These are phyloP conservation scores for Musa beccarii DNA, from an alignment of 176 grass and related monocot genomes.

Conservation along the genomic window DNA sequence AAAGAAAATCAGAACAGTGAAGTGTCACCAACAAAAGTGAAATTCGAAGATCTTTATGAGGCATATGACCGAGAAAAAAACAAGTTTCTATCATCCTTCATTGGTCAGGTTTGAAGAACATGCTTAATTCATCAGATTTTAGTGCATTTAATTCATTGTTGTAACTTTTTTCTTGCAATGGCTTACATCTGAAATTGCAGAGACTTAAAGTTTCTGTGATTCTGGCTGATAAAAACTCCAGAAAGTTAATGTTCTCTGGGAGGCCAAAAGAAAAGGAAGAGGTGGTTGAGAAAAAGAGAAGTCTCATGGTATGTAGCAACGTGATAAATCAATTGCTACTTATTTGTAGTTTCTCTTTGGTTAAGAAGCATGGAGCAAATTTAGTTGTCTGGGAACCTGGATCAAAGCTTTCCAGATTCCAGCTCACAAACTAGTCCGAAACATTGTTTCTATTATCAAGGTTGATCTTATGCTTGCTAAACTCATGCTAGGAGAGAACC, in stretches of 20 bases:
- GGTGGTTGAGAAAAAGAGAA: slow-evolving; percentile 79
- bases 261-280: slow-evolving; percentile 70
- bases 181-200: slow-evolving; percentile 35
- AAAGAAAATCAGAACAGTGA: slow-evolving; percentile 34
- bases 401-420: not conserved
- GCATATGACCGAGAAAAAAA: slow-evolving; percentile 74
- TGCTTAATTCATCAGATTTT: slow-evolving; percentile 14
- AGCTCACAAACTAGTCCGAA: not conserved
- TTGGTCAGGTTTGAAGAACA: slow-evolving; percentile 70
- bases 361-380: not conserved
- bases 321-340: not conserved
- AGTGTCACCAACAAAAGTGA: slow-evolving; percentile 39
- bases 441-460: not conserved
- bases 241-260: slow-evolving; percentile 70
- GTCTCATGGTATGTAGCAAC: slow-evolving; percentile 53
- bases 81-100: slow-evolving; percentile 89
- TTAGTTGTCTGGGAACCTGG: not conserved
- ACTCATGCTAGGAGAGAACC: not conserved
- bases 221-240: slow-evolving; percentile 64
- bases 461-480: not conserved
- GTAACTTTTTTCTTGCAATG: not conserved
- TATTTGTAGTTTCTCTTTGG: not conserved
- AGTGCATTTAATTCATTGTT: slow-evolving; percentile 12
- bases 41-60: slow-evolving; percentile 64
- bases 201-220: slow-evolving; percentile 62